Evolutionary conservation across 345 rosid genomes (phyloP).

Genomic region (Salix exigua): DNA sequence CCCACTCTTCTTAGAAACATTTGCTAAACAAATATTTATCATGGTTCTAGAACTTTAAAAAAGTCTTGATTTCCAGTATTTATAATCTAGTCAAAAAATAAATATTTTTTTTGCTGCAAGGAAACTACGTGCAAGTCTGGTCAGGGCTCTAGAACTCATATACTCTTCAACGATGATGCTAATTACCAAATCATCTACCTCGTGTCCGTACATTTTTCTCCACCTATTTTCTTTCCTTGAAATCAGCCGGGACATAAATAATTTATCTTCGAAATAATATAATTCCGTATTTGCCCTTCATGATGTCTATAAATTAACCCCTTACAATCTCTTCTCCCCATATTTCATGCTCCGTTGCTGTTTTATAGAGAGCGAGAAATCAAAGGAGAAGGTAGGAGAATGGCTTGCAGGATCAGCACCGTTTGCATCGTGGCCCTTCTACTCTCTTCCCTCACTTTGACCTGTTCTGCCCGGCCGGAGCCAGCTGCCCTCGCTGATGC

Average conservation of each 20-base stretch:
- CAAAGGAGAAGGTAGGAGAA: not conserved
- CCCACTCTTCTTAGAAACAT: no score
- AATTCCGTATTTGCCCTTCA: slow-evolving; percentile 11
- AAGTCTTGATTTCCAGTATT: not conserved
- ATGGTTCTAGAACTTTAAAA: not conserved
- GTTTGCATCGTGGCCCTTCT: slow-evolving; percentile 17
- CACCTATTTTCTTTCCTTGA: not conserved
- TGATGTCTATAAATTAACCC: slow-evolving; percentile 10
- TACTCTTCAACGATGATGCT: slow-evolving; percentile 4
- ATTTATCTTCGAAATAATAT: not conserved
- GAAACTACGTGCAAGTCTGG: not conserved
- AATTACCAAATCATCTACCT: not conserved
- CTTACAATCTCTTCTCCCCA: not conserved
- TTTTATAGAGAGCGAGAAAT: not conserved
- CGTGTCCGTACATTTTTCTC: not conserved
- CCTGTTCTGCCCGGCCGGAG: slow-evolving; percentile 18
- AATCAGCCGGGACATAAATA: not conserved
- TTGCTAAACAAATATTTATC: no score
- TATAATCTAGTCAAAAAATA: no score
- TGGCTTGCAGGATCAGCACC: slow-evolving; percentile 24
- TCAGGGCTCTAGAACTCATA: slow-evolving; percentile 5
- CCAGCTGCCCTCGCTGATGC: not conserved
- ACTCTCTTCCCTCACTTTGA: slow-evolving; percentile 11
- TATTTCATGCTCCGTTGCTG: not conserved
- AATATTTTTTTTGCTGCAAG: not conserved